Conservation (phyloP, 2,329 filamentous ascomycete genomes). For the Stemphylium lycopersici region DNA sequence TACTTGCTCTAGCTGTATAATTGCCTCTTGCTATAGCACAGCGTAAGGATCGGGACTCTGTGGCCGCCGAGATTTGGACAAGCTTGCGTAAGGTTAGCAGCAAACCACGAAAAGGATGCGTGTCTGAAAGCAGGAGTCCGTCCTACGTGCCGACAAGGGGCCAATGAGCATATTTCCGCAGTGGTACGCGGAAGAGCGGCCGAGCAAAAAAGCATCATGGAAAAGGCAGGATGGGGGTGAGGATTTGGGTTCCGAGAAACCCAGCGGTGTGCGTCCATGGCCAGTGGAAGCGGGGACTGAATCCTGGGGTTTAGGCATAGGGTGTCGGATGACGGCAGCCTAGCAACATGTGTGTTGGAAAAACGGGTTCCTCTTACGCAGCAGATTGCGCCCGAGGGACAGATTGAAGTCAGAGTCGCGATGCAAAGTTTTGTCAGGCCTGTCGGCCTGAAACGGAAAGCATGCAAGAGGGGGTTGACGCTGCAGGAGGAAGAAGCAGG, state of each 20-base stretch:
- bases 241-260: slow-evolving; percentile 36
- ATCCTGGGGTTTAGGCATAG: slow-evolving; percentile 28
- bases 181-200: slow-evolving; percentile 5
- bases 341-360: slow-evolving; percentile 10
- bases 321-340: slow-evolving; percentile 7
- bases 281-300: slow-evolving; percentile 31
- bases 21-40: slow-evolving; percentile 11
- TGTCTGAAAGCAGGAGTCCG: slow-evolving; percentile 1
- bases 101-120: background rate
- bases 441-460: slow-evolving; percentile 15
- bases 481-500: slow-evolving; percentile 1
- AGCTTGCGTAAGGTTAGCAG: slow-evolving; percentile 2
- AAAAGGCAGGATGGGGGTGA: slow-evolving; percentile 2
- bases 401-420: slow-evolving; percentile 8
- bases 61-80: background rate
- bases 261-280: slow-evolving; percentile 26
- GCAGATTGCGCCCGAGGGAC: slow-evolving; percentile 22
- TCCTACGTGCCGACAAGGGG: slow-evolving; percentile 2
- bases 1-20: slow-evolving; percentile 2
- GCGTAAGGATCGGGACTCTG: slow-evolving; percentile 2
- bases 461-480: slow-evolving; percentile 10
- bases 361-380: slow-evolving; percentile 31
- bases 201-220: slow-evolving; percentile 9
- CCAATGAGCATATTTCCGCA: slow-evolving; percentile 5
- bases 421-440: slow-evolving; percentile 27